phyloP scores from a whole-genome alignment of 2,329 filamentous ascomycete genomes.

The Colletotrichum sp. region DNA sequence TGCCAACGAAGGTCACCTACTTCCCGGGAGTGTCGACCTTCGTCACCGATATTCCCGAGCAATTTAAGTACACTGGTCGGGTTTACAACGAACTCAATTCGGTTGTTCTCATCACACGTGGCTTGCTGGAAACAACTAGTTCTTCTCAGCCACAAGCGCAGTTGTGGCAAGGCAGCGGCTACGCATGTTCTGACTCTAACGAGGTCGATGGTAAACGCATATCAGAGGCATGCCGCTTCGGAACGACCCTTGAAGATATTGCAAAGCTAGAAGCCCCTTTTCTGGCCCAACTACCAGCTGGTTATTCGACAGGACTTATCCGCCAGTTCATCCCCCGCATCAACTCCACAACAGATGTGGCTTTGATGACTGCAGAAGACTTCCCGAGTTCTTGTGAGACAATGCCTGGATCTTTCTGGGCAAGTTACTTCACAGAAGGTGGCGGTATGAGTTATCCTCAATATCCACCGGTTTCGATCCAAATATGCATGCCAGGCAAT shows the following conservation, averaged over 20 bases:
- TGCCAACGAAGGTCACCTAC: background rate
- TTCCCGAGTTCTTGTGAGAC: background rate
- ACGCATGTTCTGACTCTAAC: background rate
- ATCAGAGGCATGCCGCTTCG: background rate
- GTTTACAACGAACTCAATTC: background rate
- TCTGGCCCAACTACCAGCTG: background rate
- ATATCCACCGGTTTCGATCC: background rate
- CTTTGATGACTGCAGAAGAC: background rate
- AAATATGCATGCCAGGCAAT: background rate
- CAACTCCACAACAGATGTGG: background rate
- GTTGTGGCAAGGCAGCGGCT: background rate
- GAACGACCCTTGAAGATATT: background rate
- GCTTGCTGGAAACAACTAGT: background rate
- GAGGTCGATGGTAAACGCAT: background rate
- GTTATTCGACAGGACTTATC: background rate
- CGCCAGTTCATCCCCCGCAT: background rate
- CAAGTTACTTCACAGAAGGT: background rate
- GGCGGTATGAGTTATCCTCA: background rate
- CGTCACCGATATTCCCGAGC: background rate
- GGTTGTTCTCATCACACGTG: background rate
- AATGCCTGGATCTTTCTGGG: background rate
- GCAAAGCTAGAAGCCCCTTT: background rate
- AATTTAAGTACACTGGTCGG: background rate
- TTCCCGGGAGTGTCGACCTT: no score
- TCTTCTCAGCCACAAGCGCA: background rate